These are phyloP conservation scores for Murraya paniculata DNA, from an alignment of 345 rosid species.

Conservation along the genomic window DNA sequence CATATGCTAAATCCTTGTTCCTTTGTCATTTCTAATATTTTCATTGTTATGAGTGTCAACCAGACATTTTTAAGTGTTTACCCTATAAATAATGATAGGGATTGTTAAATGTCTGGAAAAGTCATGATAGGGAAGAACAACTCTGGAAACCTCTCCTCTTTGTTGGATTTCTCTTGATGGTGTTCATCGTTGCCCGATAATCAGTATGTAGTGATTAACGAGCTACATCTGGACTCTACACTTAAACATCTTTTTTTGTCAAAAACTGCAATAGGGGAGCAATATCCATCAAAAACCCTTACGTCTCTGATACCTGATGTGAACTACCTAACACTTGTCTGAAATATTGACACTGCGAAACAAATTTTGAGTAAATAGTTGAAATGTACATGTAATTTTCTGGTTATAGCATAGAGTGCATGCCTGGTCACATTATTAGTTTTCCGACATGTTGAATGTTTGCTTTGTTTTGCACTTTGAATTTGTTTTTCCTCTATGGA, in stretches of 20 bases:
- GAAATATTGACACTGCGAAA: no score
- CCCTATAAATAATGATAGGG: background rate
- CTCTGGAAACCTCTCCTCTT: background rate
- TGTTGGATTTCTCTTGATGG: constrained; percentile 2
- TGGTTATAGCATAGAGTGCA: background rate
- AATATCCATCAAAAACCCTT: background rate
- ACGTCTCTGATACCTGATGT: background rate
- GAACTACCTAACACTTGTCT: background rate
- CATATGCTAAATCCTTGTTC: background rate
- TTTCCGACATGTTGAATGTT: background rate
- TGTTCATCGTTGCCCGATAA: constrained; percentile 10
- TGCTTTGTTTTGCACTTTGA: background rate
- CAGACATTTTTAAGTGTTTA: background rate
- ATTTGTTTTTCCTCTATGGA: background rate
- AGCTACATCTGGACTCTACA: constrained; percentile 20
- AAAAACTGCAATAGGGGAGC: background rate
- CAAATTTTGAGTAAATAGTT: no score
- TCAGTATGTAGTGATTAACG: background rate
- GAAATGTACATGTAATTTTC: background rate
- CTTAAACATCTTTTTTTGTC: background rate
- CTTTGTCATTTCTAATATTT: background rate
- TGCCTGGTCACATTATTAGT: background rate
- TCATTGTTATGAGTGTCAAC: background rate
- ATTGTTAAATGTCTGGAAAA: constrained; percentile 17
- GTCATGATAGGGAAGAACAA: background rate